These are phyloP conservation scores for Penicillium psychrofluorescens DNA, from an alignment of 495 filamentous ascomycete species.

Conservation along the genomic window DNA sequence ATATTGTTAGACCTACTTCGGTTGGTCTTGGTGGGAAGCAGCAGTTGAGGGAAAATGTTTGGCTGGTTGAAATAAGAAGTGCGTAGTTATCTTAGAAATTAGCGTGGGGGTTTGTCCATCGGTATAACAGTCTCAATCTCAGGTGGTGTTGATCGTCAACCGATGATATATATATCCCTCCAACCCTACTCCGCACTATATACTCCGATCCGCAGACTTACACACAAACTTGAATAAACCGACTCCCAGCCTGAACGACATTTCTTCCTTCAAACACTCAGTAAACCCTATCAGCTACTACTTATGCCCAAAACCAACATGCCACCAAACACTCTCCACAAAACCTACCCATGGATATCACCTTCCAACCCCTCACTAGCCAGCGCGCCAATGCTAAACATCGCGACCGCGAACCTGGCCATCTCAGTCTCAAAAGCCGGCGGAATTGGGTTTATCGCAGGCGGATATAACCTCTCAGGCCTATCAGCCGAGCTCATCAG, in stretches of 20 bases:
- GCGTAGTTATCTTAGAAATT: background rate
- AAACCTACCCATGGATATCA: constrained; percentile 46
- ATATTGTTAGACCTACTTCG: background rate
- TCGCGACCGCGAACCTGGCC: constrained; percentile 49
- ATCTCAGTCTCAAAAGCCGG: constrained; percentile 55
- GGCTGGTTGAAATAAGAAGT: background rate
- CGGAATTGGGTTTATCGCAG: constrained; percentile 43
- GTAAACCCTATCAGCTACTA: too few relatives aligned
- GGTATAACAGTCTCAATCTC: too few relatives aligned
- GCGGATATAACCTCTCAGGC: constrained; percentile 19
- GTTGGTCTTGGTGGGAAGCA: too few relatives aligned
- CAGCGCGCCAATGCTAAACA: constrained; percentile 60
- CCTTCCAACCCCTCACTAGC: constrained; percentile 47
- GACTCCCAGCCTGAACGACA: too few relatives aligned
- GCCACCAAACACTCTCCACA: background rate
- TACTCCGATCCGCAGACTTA: background rate
- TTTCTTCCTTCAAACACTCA: too few relatives aligned
- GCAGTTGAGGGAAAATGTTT: too few relatives aligned
- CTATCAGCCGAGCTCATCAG: constrained; percentile 19
- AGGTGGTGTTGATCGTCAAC: background rate
- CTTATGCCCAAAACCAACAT: background rate
- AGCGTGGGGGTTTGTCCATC: too few relatives aligned
- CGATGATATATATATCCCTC: background rate
- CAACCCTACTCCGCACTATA: background rate
- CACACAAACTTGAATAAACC: background rate